Base-by-base conservation (phyloP, 164 flowering plant species). In the Nymphaea thermarum region DNA sequence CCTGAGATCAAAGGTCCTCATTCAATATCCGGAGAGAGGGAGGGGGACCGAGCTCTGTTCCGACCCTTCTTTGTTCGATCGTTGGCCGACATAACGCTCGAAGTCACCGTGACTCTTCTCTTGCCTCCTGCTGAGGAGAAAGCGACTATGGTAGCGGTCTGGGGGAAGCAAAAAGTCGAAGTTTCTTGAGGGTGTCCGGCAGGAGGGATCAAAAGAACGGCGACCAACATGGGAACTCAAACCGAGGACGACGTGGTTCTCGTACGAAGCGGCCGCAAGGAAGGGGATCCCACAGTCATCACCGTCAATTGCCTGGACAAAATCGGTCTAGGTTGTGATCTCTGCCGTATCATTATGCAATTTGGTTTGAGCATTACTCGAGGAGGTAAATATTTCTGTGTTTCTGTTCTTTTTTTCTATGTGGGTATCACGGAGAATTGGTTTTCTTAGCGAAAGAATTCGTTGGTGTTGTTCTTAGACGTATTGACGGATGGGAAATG, bases 251-350 rank as follows among this genome's bases (percentile, higher is more conserved):
- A 89, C 65, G 82, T 76, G 55, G 87, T 89, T 4, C 60, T 86
- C 67, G 78, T 89, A 59, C 74, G 72, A 59, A 70, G 62, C 17
- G 76, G 80, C 2, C 80, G 76, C 16, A 67, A 66, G 44, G 60
- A 77, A 43, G 81, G 77, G 6, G 87, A 85, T 36, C 85, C 87
- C 36, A 71, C 69, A 44, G 81, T 86, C 59, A 75, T 89, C 65
- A 87, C 93, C n/a, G 84, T 86, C 6, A 89, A 85, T 68, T 89
- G 96, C 72, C 91, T 91, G 0, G 93, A 87, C 68, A 84, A 89
- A 71, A 80, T 85, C 14, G 96, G 93, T 3, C 82, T 89, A 4
- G 96, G 87, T 1, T 87, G 87, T 71, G 93, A 87, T 71, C 80
- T 87, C 59, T 83, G 86, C 72, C 70, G 93, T 18, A 80, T 83